Evolutionary conservation across 2,329 filamentous ascomycete species (phyloP), one percentile per base, ranked within the genome.

Genomic region (Colletotrichum simmondsii): DNA sequence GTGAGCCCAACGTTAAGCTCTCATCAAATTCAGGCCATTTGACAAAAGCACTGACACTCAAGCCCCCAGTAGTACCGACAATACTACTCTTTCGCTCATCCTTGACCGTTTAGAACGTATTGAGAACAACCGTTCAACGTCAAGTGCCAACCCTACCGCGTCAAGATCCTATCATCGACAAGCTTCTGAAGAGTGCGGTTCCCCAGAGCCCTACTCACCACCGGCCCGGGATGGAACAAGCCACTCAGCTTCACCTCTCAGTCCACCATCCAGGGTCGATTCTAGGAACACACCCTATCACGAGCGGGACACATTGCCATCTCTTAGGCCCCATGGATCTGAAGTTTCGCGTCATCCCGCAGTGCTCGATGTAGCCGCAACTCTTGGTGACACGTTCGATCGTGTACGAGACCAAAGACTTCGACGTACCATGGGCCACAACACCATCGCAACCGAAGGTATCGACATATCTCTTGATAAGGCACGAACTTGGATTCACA

Each of bases 61-160:
- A 11, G 5, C 6, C 26, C 8, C 3, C 12, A 28, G 42, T 16
- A 59, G 73, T 14, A 60, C 58, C 35, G 64, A 68, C 8, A 64
- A 75, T 49, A 65, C 66, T 42, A 74, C 79, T 5, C 46, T 81
- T 2, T 61, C 74, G 6, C 75, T 77, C 32, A 80, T 81, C 22
- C 78, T 81, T 8, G 76, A 81, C 32, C 76, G 80, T 1, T 56
- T 81, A 0, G 76, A 79, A 14, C 79, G 78, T 2, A 77, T 81
- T 11, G 80, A 81, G 65, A 75, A 37, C 35, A 57, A 52, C 4
- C 42, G 61, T 22, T 0, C 42, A 19, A 12, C 35, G 11, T 28
- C 56, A 14, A 12, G 24, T 28, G 22, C 30, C 19, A 65, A 75
- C 8, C 74, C 73, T 12, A 73, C 75, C 10, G 19, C 42, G 19